A percentile compares a stretch with the other conserved stretches of the same genome.
These are phyloP conservation scores for Tetrapisispora taiwanensis DNA, from an alignment of 805 yeast genomes.

Conservation along the genomic window DNA sequence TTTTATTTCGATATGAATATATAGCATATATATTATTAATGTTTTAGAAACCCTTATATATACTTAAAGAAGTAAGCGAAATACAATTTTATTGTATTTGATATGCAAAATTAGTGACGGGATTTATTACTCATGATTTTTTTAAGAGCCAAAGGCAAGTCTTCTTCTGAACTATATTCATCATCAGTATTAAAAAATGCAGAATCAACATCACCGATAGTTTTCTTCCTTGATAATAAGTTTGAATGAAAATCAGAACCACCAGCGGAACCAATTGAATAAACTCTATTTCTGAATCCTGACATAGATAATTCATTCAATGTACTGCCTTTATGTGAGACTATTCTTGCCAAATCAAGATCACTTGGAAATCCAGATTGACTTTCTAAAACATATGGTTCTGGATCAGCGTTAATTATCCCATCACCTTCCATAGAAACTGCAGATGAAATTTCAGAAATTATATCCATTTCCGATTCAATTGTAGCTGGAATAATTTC, in stretches of 20 bases:
- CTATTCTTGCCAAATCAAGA: conserved; percentile 22
- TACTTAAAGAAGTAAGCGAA: too few species aligned
- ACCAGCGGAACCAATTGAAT: conserved; percentile 28
- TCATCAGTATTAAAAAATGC: conserved; percentile 10
- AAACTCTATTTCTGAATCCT: conserved; percentile 29
- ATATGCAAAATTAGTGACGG: neutral
- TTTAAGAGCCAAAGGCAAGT: conserved; percentile 32
- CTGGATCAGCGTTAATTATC: conserved; percentile 2
- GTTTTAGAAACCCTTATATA: neutral
- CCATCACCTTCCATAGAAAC: neutral
- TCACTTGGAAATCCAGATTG: conserved; percentile 2
- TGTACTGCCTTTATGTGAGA: conserved; percentile 16
- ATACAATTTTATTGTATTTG: neutral
- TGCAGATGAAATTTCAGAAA: neutral
- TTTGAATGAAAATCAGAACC: neutral
- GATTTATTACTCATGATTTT: conserved; percentile 27
- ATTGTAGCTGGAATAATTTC: conserved; percentile 6
- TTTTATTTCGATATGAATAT: neutral
- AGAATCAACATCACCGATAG: conserved; percentile 7
- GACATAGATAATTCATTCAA: conserved; percentile 17
- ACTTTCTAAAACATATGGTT: conserved; percentile 5
- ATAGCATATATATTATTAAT: neutral
- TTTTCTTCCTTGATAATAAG: conserved; percentile 11
- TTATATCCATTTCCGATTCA: conserved; percentile 1
- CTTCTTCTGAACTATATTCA: conserved; percentile 20